Base-by-base conservation (phyloP, 2,329 filamentous ascomycete species). In the Didymosphaeria variabile region DNA sequence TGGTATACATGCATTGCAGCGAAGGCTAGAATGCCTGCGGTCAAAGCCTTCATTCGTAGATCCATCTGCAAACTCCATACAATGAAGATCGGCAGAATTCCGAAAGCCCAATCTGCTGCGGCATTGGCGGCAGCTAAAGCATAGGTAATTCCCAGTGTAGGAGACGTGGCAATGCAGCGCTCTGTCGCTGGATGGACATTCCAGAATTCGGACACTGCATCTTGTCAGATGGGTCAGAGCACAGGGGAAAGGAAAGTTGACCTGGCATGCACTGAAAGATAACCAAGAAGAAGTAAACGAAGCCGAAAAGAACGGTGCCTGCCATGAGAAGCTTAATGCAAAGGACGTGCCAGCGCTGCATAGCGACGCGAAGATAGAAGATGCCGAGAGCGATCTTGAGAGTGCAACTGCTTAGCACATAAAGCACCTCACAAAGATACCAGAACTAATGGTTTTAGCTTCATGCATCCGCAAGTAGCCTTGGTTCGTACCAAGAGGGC, bases 401-500 rank as follows among this genome's bases (percentile, higher is more conserved):
- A 13, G 82, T 69, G 42, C 80, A 78, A 23, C 79, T 84, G 5
- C 80, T 78, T 57, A 84, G 71, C 8, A 83, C 80, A 69, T 87
- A 87, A 63, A 82, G 81, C n/a, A 84, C 74, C 66, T 87, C 85
- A 64, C 83, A 84, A n/a, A 87, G 79, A 76, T 83, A 87, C 84
- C 84, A 87, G 65, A 75, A 80, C 79, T 80, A 54, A 10, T 10
- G 34, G 2, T 9, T 65, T 73, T n/a, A 76, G 62, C 12, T 60
- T 31, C 34, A 50, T 34, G 29, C 1, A 12, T 5, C 19, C 9
- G 38, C 4, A 8, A 51, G 13, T 6, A 12, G 10, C 26, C 19
- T 10, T 10, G 31, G 32, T 64, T 46, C 55, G 15, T 52, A 78
- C 77, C 36, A 73, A 52, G 1, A 79, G 61, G 29, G 76, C 75